Evolutionary conservation across 2,329 filamentous ascomycete genomes (phyloP), one percentile per base, ranked within the genome.

Genomic region (Phyllosticta paracitricarpa): DNA sequence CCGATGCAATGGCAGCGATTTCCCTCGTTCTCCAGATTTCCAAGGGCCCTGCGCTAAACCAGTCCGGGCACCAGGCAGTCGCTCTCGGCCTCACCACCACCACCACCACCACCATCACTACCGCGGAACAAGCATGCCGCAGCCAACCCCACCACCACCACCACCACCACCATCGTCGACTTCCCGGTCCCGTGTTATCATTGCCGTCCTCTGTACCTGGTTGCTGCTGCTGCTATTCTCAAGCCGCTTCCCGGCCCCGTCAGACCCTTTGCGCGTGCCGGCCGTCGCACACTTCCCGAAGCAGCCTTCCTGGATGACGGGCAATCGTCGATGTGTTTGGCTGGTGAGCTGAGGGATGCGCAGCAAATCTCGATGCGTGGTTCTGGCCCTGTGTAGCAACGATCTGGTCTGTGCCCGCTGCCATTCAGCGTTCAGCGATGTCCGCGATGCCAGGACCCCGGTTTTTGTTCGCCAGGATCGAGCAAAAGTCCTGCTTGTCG

Each of bases 401-500:
- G 40, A 48, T 48, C 40, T 48, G 40, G 40, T n/a, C 40, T 48
- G 40, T 48, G 40, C 40, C 40, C 9, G 14, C 40, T n/a, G n/a
- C 40, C 40, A 48, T 48, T 48, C 40, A 48, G 40, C 40, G 40
- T 48, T 48, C 40, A 48, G 40, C 40, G 40, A 48, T 48, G 40
- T 48, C 40, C 40, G 40, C 40, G 40, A 48, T 48, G 40, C n/a
- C 40, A 48, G n/a, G 40, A 48, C 40, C 40, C 40, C 40, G 40
- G 40, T 48, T 48, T 48, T 48, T 6, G 40, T 48, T 48, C 40
- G 14, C n/a, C 40, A 48, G 5, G 40, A 48, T 48, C 40, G 40
- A 48, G 14, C 40, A 48, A 48, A 22, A 48, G 14, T 48, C 58
- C 58, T 60, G 58, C 58, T 53, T 48, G 56, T 60, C 58, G 54